These are phyloP conservation scores for Lasiodiplodia theobromae DNA, from an alignment of 2,329 filamentous ascomycete species.

Conservation along the genomic window DNA sequence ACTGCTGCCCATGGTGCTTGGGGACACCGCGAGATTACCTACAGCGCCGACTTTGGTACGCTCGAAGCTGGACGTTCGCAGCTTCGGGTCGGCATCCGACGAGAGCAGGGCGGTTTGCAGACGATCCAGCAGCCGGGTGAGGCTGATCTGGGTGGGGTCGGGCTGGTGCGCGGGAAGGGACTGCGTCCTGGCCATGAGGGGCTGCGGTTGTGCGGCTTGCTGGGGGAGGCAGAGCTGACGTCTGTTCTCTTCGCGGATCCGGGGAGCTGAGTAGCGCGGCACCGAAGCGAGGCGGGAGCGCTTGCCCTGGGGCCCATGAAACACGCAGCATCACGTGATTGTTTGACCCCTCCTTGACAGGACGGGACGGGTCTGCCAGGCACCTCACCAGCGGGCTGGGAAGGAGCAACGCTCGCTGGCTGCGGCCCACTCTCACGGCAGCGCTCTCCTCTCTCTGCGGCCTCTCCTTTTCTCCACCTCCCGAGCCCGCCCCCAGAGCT, in stretches of 20 bases:
- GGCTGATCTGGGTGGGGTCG: slow-evolving; percentile 50
- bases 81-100: slow-evolving; percentile 64
- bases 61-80: slow-evolving; percentile 71
- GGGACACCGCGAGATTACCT: slow-evolving; percentile 38
- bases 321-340: not conserved
- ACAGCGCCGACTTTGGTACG: slow-evolving; percentile 65
- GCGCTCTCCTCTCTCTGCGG: slow-evolving; percentile 7
- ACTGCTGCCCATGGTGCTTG: not conserved
- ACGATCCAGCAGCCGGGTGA: slow-evolving; percentile 70
- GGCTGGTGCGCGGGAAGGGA: slow-evolving; percentile 29
- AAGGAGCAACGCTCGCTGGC: not conserved
- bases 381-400: not conserved
- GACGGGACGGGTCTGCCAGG: not conserved
- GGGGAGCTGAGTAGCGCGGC: slow-evolving; percentile 9
- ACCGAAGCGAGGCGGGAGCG: not conserved
- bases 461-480: slow-evolving; percentile 19
- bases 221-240: slow-evolving; percentile 8
- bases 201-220: slow-evolving; percentile 4
- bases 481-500: slow-evolving; percentile 13
- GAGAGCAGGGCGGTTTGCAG: slow-evolving; percentile 71
- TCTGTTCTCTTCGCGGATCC: slow-evolving; percentile 29
- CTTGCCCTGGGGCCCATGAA: not conserved
- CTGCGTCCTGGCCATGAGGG: slow-evolving; percentile 21
- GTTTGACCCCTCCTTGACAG: not conserved
- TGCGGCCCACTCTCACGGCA: slow-evolving; percentile 1